Evolutionary conservation across 768 basidiomycete genomes (phyloP), one percentile per base, ranked within the genome.

Genomic region (Zangia roseola): DNA sequence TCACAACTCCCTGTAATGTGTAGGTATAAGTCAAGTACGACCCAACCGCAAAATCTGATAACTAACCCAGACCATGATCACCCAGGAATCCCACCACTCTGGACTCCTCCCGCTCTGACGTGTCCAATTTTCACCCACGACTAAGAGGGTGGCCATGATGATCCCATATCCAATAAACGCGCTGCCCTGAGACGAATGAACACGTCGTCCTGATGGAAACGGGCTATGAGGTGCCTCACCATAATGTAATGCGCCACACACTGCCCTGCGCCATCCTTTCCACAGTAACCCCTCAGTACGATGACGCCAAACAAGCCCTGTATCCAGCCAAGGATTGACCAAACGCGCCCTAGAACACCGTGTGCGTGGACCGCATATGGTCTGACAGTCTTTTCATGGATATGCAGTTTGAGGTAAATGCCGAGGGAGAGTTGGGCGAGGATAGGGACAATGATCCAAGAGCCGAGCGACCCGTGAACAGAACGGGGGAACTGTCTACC

Each of bases 391-490:
- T 76, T 75, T 68, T 95, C 91, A 53, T 94, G 78, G 23, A 97
- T 84, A 65, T 97, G 94, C 7, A 94, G 71, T 69, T 95, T 97
- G 57, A 97, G 84, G 69, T 95, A 97, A 37, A 91, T 79, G 5
- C 94, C 94, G 40, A 92, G 72, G 20, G 65, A 57, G 10, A 88
- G 72, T 69, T 97, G 94, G 2, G 72, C 55, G 13, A 77, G 56
- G 33, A 94, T 81, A 14, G 89, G 83, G 31, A 82, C 41, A 55
- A 88, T 70, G 39, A 77, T 51, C 64, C 67, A 69, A 20, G 65
- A 67, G 17, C 87, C 71, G 40, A 93, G 70, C 31, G 76, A 80
- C 5, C 84, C 88, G 62, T 97, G 94, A 0, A 80, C 80, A 5
- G 88, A 87, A 24, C 75, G 71, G 2, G 81, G 79, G 60, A 95